Conservation (phyloP, 805 yeast genomes). For the Naumovozyma baii region DNA sequence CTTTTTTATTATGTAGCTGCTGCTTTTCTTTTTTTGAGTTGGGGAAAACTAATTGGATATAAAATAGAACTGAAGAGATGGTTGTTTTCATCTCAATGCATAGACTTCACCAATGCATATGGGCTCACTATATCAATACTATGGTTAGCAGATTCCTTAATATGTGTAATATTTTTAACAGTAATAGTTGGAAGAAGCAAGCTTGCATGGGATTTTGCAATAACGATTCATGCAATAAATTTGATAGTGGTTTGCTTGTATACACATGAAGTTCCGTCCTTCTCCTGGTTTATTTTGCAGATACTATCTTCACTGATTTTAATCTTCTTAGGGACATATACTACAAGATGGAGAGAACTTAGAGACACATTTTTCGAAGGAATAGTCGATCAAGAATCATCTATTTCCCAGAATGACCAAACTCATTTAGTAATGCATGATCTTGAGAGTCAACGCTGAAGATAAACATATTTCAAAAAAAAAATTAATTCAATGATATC, state of each 20-base stretch:
- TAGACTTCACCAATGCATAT: conserved; percentile 64
- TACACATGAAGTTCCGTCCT: conserved; percentile 59
- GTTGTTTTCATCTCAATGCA: conserved; percentile 72
- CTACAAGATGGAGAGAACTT: conserved; percentile 85
- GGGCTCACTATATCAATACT: conserved; percentile 66
- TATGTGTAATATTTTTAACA: conserved; percentile 78
- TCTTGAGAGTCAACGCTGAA: neutral
- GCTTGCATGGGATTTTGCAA: conserved; percentile 90
- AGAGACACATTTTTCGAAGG: conserved; percentile 86
- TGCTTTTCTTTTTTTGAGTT: conserved; percentile 48
- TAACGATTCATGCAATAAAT: conserved; percentile 83
- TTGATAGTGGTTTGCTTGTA: conserved; percentile 58
- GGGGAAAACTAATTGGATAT: conserved; percentile 63
- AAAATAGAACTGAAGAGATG: conserved; percentile 50
- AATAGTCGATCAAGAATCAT: conserved; percentile 38
- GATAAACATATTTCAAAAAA: neutral
- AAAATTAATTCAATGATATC: too few relatives aligned
- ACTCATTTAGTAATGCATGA: neutral
- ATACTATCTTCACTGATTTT: conserved; percentile 54
- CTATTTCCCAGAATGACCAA: conserved; percentile 15
- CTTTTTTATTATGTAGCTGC: conserved; percentile 72
- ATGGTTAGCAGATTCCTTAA: conserved; percentile 77
- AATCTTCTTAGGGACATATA: conserved; percentile 78
- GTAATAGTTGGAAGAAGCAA: conserved; percentile 86
- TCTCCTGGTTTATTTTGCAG: conserved; percentile 83